Evolutionary conservation across 2,329 filamentous ascomycete species (phyloP), one percentile per base, ranked within the genome.

Genomic region (Stemphylium lycopersici): DNA sequence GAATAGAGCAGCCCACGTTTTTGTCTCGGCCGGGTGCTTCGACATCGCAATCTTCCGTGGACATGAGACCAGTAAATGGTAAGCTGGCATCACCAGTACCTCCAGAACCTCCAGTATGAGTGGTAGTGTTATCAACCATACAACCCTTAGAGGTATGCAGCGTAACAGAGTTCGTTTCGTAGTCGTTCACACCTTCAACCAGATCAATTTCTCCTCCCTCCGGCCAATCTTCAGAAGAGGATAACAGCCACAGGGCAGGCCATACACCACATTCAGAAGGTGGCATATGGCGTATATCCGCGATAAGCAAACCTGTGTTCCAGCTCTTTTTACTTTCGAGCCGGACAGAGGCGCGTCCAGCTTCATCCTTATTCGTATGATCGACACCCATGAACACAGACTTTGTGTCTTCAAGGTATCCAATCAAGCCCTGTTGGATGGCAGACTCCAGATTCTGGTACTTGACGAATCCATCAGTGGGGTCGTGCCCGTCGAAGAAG

Each of bases 31-130:
- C 52, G 6, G 52, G 11, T 0, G 67, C 65, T 2, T 55, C 51
- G 48, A 79, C 74, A 56, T 81, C 77, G 66, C 83, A 84, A 52
- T 80, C 74, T 2, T 72, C 72, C 0, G 79, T 79, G 7, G 75
- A 68, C 44, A 82, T 66, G 2, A 62, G 69, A 16, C 84, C 84
- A 7, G 29, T 74, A 76, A 69, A 83, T 3, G 57, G 22, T 6
- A 22, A 10, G 11, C 41, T 29, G 4, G 24, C 40, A 13, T 38
- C 29, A n/a, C 43, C 39, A 11, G 15, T 32, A 20, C 16, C 51
- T 20, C 44, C 36, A 6, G 31, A 48, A 29, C 43, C 22, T 16
- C 37, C 51, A 22, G 22, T 11, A 11, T 44, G 20, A 8, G 45
- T 15, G 3, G 60, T 65, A 5, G 39, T 11, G 43, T 67, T 66